phyloP scores from a whole-genome alignment of 2,329 filamentous ascomycete species.

The Teratosphaeriaceae sp. region DNA sequence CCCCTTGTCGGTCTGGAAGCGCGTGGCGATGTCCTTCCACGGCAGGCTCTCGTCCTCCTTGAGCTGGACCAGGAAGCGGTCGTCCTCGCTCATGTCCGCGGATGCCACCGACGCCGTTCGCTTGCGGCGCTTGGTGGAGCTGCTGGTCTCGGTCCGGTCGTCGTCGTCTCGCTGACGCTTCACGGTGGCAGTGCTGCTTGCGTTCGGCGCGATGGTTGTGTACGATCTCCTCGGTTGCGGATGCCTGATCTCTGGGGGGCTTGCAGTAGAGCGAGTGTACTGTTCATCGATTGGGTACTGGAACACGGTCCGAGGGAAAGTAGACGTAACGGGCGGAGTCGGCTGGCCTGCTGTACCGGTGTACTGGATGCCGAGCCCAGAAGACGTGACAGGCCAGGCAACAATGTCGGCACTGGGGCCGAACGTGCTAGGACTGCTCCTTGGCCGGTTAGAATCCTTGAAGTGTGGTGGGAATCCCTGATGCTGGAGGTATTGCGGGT shows the following conservation, averaged over 20 bases:
- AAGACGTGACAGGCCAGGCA: slow-evolving; percentile 32
- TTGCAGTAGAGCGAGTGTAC: slow-evolving; percentile 19
- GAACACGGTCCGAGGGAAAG: slow-evolving; percentile 29
- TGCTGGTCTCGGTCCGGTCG: slow-evolving; percentile 29
- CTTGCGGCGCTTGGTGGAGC: slow-evolving; percentile 34
- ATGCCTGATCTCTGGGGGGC: slow-evolving; percentile 23
- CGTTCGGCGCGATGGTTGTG: slow-evolving; percentile 39
- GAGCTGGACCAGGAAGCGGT: slow-evolving; percentile 43
- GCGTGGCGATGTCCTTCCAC: slow-evolving; percentile 49
- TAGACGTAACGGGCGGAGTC: slow-evolving; percentile 25
- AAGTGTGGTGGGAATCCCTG: slow-evolving; percentile 8
- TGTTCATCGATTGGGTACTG: slow-evolving; percentile 20
- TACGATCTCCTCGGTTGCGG: slow-evolving; percentile 38
- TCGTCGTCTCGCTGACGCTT: slow-evolving; percentile 35
- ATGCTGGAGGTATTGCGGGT: slow-evolving; percentile 7
- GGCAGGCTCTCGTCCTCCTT: slow-evolving; percentile 48
- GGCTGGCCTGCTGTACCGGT: slow-evolving; percentile 22
- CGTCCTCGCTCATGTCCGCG: slow-evolving; percentile 44
- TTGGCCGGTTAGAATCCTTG: slow-evolving; percentile 30
- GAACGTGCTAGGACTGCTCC: slow-evolving; percentile 39
- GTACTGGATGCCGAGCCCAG: slow-evolving; percentile 36
- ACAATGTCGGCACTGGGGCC: slow-evolving; percentile 32
- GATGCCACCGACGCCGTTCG: slow-evolving; percentile 31
- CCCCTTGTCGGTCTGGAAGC: slow-evolving; percentile 43
- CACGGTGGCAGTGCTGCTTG: slow-evolving; percentile 23